Base-by-base conservation (phyloP, 2,329 filamentous ascomycete genomes). In the Stachybotrys chartarum region DNA sequence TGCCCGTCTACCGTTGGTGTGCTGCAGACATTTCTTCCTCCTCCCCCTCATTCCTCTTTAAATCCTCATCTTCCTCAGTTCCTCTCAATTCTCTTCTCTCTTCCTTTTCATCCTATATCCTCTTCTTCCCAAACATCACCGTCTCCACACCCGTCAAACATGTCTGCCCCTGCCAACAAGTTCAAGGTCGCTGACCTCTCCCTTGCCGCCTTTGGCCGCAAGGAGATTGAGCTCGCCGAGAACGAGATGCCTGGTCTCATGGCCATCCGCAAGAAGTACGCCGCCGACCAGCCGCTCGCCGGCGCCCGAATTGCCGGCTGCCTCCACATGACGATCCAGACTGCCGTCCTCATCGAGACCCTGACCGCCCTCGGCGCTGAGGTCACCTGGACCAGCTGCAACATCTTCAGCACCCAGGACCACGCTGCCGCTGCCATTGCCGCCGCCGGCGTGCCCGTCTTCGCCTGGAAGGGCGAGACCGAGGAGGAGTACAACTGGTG, bases 401-500 rank as follows among this genome's bases (percentile, higher is more conserved):
- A 99, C 86, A 97, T 99, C 78, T 99, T 97, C 88, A 94, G 89
- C 75, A 97, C 93, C 68, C 93, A 97, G 79, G 94, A 97, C 80
- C 93, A 97, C 79, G 94, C 94, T 68, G 94, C 94, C 55, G 92
- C 94, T 64, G 94, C 94, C 75, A 97, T 99, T 78, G 94, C 94
- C 66, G 94, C 93, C 56, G 81, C 86, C 54, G 94, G 93, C 75
- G 88, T 95, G 63, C 92, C 93, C 68, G 93, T 99, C 68, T 83
- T 84, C 63, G 82, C 83, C 74, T 85, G 83, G 82, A 86, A 85
- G 78, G 82, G 92, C 71, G 94, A 99, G 90, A 96, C 93, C 67
- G 94, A 99, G 80, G 94, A 97, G 81, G 94, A 97, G 83, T 99
- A 97, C 86, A 85, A 96, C 78, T 97, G 94, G 94, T 99, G 94